Percentiles rank a stretch among this genome's conserved stretches.
These are phyloP conservation scores for Diatrype stigma DNA, from an alignment of 2,329 filamentous ascomycete species.

Conservation along the genomic window DNA sequence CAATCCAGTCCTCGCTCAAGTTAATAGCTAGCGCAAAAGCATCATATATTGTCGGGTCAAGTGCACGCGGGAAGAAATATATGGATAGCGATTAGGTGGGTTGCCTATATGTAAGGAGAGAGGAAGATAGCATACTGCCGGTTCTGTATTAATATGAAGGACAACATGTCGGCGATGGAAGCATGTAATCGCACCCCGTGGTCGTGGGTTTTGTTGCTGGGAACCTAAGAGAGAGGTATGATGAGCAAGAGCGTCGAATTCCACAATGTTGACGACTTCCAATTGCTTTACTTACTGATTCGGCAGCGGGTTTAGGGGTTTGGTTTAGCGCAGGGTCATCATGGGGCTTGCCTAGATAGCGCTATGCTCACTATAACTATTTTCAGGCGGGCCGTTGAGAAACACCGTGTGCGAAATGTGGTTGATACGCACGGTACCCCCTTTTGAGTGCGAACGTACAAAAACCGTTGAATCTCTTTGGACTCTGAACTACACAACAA, in stretches of 20 bases:
- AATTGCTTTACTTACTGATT: background rate
- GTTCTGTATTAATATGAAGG: slow-evolving; percentile 40
- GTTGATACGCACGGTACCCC: no score
- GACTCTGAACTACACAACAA: no score
- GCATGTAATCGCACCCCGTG: background rate
- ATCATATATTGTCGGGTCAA: background rate
- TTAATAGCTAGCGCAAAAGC: background rate
- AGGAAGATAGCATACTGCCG: slow-evolving; percentile 30
- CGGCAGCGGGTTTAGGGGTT: background rate
- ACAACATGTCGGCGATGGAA: slow-evolving; percentile 28
- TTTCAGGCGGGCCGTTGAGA: no score
- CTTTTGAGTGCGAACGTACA: no score
- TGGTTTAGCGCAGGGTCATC: no score
- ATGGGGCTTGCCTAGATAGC: no score
- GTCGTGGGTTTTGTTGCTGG: slow-evolving; percentile 4
- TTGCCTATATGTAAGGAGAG: slow-evolving; percentile 1
- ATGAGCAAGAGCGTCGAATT: no score
- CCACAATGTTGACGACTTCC: background rate
- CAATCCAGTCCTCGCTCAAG: background rate
- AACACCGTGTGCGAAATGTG: background rate
- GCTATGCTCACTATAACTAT: no score
- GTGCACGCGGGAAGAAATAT: background rate
- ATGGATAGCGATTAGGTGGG: background rate
- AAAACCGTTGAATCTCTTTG: no score
- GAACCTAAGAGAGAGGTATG: no score